Evolutionary conservation across 768 basidiomycete species (phyloP), one percentile per base, ranked within the genome.

Genomic region (Phylloporus sp.): DNA sequence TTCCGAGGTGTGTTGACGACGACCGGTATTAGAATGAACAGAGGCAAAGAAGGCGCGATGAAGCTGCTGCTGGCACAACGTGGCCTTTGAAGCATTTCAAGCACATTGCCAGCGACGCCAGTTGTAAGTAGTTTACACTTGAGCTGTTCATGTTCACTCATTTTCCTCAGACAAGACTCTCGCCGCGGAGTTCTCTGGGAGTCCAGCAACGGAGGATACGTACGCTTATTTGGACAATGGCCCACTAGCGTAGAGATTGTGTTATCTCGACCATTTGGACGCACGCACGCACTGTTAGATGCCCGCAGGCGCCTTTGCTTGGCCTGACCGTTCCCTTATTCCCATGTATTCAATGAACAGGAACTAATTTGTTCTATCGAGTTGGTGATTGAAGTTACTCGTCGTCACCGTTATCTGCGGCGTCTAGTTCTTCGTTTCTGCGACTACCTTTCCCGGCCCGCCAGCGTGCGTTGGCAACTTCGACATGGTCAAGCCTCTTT

Each of bases 21-120:
- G n/a, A 38, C 22, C 37, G 21, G 38, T 43, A 22, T 26, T 54
- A 95, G 92, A 96, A 95, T 55, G 88, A 93, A 27, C 92, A 96
- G 70, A 77, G 95, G 46, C 90, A 95, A 68, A 76, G 79, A 66
- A 74, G 95, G 51, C 84, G 81, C 58, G 89, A 93, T 52, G 95
- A 98, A 65, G 56, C 59, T 8, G 81, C 85, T 0, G 81, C 75
- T n/a, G 83, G 80, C 2, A 80, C 75, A 9, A 70, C 75, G 1
- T 95, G 92, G 90, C 60, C 75, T 48, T 65, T 90, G 50, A 84
- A 81, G 65, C 86, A 92, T 58, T 98, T 97, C 59, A 69, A 68
- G 27, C 77, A 80, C 55, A 69, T 85, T 23, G 82, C 81, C 9
- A 74, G 69, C 32, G 90, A 96, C 61, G 75, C 84, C 13, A 70